Base-by-base conservation (phyloP, 306 rosid species). In the Rosa multiflora region DNA sequence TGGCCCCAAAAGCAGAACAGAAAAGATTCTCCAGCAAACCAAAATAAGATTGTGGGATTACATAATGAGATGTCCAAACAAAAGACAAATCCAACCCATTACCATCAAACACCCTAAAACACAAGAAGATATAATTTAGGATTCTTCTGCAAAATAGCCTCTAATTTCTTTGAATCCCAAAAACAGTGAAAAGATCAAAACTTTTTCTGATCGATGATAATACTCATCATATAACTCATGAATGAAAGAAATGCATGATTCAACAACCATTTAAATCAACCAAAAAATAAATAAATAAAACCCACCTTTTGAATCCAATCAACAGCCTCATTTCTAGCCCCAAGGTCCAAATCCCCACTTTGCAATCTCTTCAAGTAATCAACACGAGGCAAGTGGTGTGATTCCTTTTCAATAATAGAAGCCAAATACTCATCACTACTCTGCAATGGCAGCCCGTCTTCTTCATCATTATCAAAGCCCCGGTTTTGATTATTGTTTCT, bases 251-350 rank as follows among this genome's bases (percentile, higher is more conserved):
- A 66, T 13, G 20, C 32, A 40, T 5, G 51, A 32, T 29, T 63
- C 69, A 67, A 71, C 68, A 18, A 79, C 47, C 70, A 70, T 6
- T 46, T 29, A 29, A 44, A 78, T 23, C 40, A 10, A 26, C 1
- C 5, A n/a, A 35, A 17, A 26, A 20, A 47, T 1, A 12, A 1
- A 42, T 23, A 23, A 23, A 23, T 23, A 14, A 40, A 80, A 88
- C 87, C 74, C 78, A 96, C 99, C 99, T 93, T 88, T 61, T 48
- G 73, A 85, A 96, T 96, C 98, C 99, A 96, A 88, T 87, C 92
- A 82, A 91, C 86, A 52, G 96, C 92, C 56, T 90, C 91, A 23
- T 80, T 84, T 86, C 98, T 89, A 23, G 93, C 89, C 44, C 70
- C 88, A 21, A 85, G 79, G 80, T 96, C 93, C 87, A 93, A 90